Base-by-base conservation (phyloP, 768 basidiomycete genomes). In the Mycena haematopus region DNA sequence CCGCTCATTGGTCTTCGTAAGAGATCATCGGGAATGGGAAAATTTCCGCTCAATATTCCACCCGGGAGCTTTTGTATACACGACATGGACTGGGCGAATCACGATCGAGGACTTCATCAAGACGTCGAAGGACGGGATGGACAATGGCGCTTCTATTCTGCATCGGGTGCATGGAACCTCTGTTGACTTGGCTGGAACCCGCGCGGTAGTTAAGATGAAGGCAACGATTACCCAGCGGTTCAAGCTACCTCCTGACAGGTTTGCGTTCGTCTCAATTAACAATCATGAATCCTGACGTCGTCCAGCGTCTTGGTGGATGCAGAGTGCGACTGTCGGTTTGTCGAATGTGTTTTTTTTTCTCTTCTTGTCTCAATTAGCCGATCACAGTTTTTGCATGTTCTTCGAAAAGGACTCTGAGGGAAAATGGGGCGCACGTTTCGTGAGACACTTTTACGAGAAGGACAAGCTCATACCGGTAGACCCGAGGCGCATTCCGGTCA, bases 161-260 rank as follows among this genome's bases (percentile, higher is more conserved):
- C 69, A 70, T 36, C 65, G 69, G 9, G 58, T 70, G 9, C 69
- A 70, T 21, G 69, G 69, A 0, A 66, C 65, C 1, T 68, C 69
- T 10, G 68, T 70, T 14, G 74, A 75, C 54, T 52, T 74, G 47
- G 69, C 72, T 11, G 76, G 72, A 57, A 69, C 62, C 29, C 69
- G 74, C 33, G 75, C 74, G 62, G 69, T 68, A 4, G 74, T 77
- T 49, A 74, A 73, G 67, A 76, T 75, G 73, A 72, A 73, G 64
- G 75, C 75, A 31, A 70, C 69, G 2, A 70, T 70, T 22, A 68
- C 67, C 9, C 69, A 70, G 55, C 58, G 69, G 13, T 68, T 70
- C 45, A 53, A 51, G 40, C 55, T 70, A 9, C 69, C 69, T 6
- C 69, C 69, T 14, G 51, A 68, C 47, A 53, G 49, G 65, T 68